A percentile compares a stretch with the other conserved stretches of the same genome.
Evolutionary conservation across 75 land plant species (phyloP).

Genomic region (Ceratopteris richardii): DNA sequence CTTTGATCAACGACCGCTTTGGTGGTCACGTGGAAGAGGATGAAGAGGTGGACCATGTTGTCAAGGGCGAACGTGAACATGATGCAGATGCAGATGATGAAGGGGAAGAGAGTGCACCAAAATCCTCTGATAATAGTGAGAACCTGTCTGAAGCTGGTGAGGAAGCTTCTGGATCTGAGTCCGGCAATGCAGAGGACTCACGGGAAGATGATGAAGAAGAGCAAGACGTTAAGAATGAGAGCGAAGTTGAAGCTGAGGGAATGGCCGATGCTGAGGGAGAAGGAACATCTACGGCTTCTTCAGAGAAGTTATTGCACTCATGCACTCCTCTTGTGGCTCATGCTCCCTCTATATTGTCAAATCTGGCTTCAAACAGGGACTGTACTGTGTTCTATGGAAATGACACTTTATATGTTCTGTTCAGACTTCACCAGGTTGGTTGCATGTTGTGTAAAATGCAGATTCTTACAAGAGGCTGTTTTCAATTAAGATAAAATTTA

Average conservation of each 20-base stretch:
- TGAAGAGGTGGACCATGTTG: constrained; percentile 5
- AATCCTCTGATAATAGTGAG: constrained; percentile 73
- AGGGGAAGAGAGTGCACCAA: constrained; percentile 75
- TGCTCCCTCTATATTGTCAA: constrained; percentile 29
- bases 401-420: constrained; percentile 76
- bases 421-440: constrained; percentile 66
- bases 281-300: constrained; percentile 41
- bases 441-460: too few relatives aligned
- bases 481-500: too few relatives aligned
- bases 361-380: constrained; percentile 20
- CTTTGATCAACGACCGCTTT: neutral
- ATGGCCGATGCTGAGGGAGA: constrained; percentile 72
- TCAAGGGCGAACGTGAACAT: constrained; percentile 40
- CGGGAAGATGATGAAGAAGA: constrained; percentile 76
- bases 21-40: neutral
- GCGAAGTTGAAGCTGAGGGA: constrained; percentile 94
- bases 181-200: constrained; percentile 59
- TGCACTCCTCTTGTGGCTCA: constrained; percentile 73
- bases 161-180: constrained; percentile 75
- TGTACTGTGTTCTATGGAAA: constrained; percentile 75
- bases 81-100: constrained; percentile 78
- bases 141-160: constrained; percentile 75
- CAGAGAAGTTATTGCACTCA: constrained; percentile 41
- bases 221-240: constrained; percentile 46
- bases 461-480: too few relatives aligned